Base-by-base conservation (phyloP, 2,329 filamentous ascomycete genomes). In the Rachicladosporium sp. region DNA sequence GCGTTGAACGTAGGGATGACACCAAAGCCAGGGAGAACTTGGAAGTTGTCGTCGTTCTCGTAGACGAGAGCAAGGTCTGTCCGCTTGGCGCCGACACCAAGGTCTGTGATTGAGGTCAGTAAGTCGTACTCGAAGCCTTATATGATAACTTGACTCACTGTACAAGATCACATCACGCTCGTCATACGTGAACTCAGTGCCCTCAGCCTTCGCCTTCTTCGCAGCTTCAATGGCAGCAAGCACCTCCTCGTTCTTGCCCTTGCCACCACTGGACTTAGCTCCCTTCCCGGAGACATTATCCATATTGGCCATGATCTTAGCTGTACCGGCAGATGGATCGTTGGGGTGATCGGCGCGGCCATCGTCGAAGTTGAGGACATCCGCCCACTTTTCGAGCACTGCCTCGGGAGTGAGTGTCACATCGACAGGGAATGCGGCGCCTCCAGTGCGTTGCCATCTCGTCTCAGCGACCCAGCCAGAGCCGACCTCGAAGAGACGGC, bases 161-260 rank as follows among this genome's bases (percentile, higher is more conserved):
- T 98, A 98, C 36, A 98, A 80, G 54, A 93, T 91, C 37, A 82
- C 72, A 60, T 98, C 91, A 53, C 78, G 80, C 57, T 96, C 88
- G 48, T 80, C 78, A 57, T 87, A 96, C 46, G 71, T 73, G 67
- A 84, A 96, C 54, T 82, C 75, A 40, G 83, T 85, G 38, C 82
- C 81, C 30, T 81, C 67, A 5, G 73, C 70, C 60, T 87, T 74
- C 35, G 78, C 71, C 54, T 78, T 74, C 67, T 88, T 80, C 27
- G 83, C 82, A 51, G 74, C 70, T 55, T 82, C 76, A 54, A 95
- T 95, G 53, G 78, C 78, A 41, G 74, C 69, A 33, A 93, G 72
- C 55, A 82, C 74, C 48, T 83, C 68, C 56, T 78, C 75, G 54
- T 75, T 71, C 35, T 58, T 55, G 79, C 55, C 94, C 46, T 49